Base-by-base conservation (phyloP, 192 early-diverging fungal genomes). In the Cetraspora pellucida region DNA sequence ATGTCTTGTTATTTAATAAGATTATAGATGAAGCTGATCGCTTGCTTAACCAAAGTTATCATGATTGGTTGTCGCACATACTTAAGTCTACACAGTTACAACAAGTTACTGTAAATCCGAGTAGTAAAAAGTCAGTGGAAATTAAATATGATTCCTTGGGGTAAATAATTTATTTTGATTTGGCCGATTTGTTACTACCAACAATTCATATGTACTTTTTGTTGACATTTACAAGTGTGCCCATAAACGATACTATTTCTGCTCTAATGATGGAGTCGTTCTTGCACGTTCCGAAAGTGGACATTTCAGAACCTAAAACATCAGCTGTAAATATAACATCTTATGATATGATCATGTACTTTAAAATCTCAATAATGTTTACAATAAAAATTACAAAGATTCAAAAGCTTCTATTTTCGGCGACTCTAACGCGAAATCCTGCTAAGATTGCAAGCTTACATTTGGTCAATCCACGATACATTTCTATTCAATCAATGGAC, bases 1-100 rank as follows among this genome's bases (percentile, higher is more conserved):
- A 0, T 7, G 7, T 7, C 37, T 37, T 37, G 27, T 25, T 63
- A 16, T 63, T 63, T 6, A 63, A 37, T 21, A 44, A 74, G 58
- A 80, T 95, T 16, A 91, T 98, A 64, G 97, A 99, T 86, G 97
- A 99, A 78, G 97, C 97, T 1, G 97, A 99, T 84, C 87, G 96
- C 27, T 78, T 99, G 37, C 83, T 99, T 65, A 93, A 93, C 76
- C 95, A 97, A 81, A 91, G 90, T 66, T 96, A 93, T 80, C 91
- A 97, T 73, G 97, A 93, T 58, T 99, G 97, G 97, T 83, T 99
- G 52, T 80, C 79, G 10, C 85, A 90, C 54, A 92, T 95, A 19
- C 86, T 93, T 55, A 83, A 86, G 31, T 87, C 93, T 0, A 87
- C 86, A 37, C 37, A 37, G 7, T 37, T 37, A 21, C 88, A 87